Evolutionary conservation across 345 rosid genomes (phyloP).

Genomic region (Arabidopsis suecica): DNA sequence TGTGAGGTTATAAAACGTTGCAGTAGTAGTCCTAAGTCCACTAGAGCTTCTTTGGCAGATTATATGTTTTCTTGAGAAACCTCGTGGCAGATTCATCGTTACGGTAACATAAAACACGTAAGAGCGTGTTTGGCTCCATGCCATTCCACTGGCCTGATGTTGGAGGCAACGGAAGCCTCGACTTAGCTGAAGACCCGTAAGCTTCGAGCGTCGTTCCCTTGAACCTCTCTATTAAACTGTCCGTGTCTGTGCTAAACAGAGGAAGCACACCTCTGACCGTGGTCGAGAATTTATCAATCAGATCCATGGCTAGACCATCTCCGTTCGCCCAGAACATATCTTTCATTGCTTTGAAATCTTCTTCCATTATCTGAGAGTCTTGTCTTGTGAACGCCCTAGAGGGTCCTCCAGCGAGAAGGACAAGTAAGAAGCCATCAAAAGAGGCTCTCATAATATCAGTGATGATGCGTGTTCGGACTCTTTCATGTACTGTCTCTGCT

Average conservation of each 20-base stretch:
- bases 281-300: constrained; percentile 75
- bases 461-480: constrained; percentile 78
- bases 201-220: constrained; percentile 72
- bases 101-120: constrained; percentile 86
- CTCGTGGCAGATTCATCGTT: constrained; percentile 81
- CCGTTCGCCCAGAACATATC: constrained; percentile 96
- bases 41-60: constrained; percentile 78
- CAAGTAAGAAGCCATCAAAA: constrained; percentile 87
- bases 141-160: constrained; percentile 94
- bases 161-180: constrained; percentile 87
- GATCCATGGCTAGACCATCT: constrained; percentile 80
- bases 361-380: constrained; percentile 79
- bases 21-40: not conserved
- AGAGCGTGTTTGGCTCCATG: constrained; percentile 83
- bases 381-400: constrained; percentile 77
- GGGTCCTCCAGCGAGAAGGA: constrained; percentile 95
- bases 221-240: constrained; percentile 79
- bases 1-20: constrained; percentile 35
- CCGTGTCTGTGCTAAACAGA: constrained; percentile 79
- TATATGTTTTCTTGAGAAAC: constrained; percentile 88
- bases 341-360: constrained; percentile 88
- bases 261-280: constrained; percentile 77
- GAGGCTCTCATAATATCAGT: constrained; percentile 90
- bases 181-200: constrained; percentile 77
- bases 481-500: constrained; percentile 77